These are phyloP conservation scores for Claviceps pazoutovae DNA, from an alignment of 2,329 filamentous ascomycete species.

Conservation along the genomic window DNA sequence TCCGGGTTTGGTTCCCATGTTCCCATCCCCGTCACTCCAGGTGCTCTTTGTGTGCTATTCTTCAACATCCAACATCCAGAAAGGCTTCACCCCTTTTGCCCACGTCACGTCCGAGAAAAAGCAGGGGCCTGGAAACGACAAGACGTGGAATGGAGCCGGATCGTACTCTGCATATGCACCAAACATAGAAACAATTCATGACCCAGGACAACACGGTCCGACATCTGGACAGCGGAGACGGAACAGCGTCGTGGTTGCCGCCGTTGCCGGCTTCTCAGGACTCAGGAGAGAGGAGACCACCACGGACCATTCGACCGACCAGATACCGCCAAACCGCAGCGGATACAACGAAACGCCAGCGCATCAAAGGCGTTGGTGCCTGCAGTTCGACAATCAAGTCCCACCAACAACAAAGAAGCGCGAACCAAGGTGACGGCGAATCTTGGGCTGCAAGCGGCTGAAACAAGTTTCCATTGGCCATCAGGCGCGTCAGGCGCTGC, in stretches of 20 bases:
- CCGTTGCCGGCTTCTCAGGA: background rate
- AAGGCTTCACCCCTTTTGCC: background rate
- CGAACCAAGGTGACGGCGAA: no score
- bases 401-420: no score
- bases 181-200: background rate
- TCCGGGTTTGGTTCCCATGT: background rate
- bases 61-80: background rate
- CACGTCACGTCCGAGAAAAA: background rate
- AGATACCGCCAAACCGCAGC: no score
- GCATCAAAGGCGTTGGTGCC: no score
- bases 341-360: no score
- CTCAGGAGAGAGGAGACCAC: no score
- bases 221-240: background rate
- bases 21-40: background rate
- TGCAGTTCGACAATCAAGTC: no score
- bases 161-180: background rate
- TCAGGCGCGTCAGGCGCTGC: background rate
- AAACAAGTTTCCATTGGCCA: no score
- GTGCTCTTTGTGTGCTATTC: background rate
- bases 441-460: no score
- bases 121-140: background rate
- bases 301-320: no score
- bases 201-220: background rate
- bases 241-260: background rate
- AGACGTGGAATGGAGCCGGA: background rate